These are phyloP conservation scores for Ensete glaucum DNA, from an alignment of 176 grass and related monocot species.

Conservation along the genomic window DNA sequence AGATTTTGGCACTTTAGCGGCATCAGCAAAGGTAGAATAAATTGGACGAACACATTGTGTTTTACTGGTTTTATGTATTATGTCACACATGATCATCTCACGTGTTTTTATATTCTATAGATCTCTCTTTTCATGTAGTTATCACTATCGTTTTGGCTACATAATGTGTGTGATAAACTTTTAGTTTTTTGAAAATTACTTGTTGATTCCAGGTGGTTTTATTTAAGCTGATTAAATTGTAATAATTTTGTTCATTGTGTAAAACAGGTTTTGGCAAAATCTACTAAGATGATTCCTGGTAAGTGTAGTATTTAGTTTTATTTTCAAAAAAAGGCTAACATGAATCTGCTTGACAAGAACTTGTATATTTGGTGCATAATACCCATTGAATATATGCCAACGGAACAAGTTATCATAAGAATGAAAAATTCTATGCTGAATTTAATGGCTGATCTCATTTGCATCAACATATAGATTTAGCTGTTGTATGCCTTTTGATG, in stretches of 20 bases:
- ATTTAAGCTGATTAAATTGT: neutral
- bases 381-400: too few relatives aligned
- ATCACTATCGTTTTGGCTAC: neutral
- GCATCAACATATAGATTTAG: too few relatives aligned
- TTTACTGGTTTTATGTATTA: too few relatives aligned
- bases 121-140: neutral
- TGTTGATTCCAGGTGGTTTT: neutral
- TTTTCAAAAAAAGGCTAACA: neutral
- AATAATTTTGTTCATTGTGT: conserved; percentile 21
- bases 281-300: conserved; percentile 99
- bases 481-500: neutral
- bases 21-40: too few relatives aligned
- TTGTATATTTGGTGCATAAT: neutral
- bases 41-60: too few relatives aligned
- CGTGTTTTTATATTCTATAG: too few relatives aligned
- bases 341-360: neutral
- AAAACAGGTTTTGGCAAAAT: conserved; percentile 84
- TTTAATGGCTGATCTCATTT: too few relatives aligned
- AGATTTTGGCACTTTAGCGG: too few relatives aligned
- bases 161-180: neutral
- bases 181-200: neutral
- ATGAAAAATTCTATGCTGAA: too few relatives aligned
- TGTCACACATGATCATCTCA: too few relatives aligned
- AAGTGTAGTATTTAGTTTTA: conserved; percentile 15
- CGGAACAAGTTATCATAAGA: too few relatives aligned